phyloP scores from a whole-genome alignment of 2,329 filamentous ascomycete genomes.

The Ophiocordyceps unilateralis region DNA sequence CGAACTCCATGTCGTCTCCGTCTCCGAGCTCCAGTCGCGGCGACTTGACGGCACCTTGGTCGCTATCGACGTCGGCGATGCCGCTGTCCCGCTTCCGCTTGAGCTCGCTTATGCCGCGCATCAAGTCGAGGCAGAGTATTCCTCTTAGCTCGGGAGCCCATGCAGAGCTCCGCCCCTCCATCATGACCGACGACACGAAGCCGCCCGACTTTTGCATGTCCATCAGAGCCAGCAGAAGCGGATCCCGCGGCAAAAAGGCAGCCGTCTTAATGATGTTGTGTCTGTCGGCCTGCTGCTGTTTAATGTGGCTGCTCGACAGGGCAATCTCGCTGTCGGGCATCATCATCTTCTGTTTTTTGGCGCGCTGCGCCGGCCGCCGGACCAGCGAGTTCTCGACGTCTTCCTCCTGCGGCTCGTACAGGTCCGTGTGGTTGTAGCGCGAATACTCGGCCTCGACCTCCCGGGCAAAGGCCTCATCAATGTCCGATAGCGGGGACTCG shows the following conservation, averaged over 20 bases:
- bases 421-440: slow-evolving; percentile 34
- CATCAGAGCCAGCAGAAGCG: slow-evolving; percentile 70
- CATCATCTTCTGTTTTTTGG: slow-evolving; percentile 62
- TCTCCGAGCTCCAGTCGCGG: slow-evolving; percentile 53
- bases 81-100: slow-evolving; percentile 91
- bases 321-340: slow-evolving; percentile 68
- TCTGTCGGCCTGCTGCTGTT: slow-evolving; percentile 70
- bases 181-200: slow-evolving; percentile 76
- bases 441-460: slow-evolving; percentile 42
- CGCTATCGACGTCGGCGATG: slow-evolving; percentile 60
- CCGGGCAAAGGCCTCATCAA: slow-evolving; percentile 43
- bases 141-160: slow-evolving; percentile 90
- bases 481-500: slow-evolving; percentile 53
- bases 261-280: slow-evolving; percentile 72
- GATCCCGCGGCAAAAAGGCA: slow-evolving; percentile 73
- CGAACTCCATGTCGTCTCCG: slow-evolving; percentile 45
- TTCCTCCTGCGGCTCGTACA: slow-evolving; percentile 42
- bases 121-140: slow-evolving; percentile 74
- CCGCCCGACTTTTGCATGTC: slow-evolving; percentile 83
- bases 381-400: slow-evolving; percentile 38
- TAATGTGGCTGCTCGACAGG: slow-evolving; percentile 61
- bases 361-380: slow-evolving; percentile 53
- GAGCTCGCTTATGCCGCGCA: slow-evolving; percentile 59
- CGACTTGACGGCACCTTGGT: slow-evolving; percentile 46
- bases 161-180: slow-evolving; percentile 56